These are phyloP conservation scores for Mucor sp. DNA, from an alignment of 371 early-diverging fungal species.

Conservation along the genomic window DNA sequence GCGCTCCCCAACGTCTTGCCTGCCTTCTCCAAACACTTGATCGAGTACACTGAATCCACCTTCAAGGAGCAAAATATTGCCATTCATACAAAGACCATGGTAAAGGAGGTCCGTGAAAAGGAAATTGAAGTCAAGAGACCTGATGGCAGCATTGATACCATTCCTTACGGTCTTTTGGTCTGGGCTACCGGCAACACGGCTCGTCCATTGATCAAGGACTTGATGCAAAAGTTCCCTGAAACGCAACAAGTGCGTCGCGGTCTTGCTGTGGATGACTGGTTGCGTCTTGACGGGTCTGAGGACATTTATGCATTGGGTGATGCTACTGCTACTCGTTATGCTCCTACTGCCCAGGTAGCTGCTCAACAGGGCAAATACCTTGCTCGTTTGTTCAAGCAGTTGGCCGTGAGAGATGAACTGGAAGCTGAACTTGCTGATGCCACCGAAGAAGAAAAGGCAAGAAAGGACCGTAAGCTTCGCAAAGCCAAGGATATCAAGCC, in stretches of 20 bases:
- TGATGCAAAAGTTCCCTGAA: constrained; percentile 72
- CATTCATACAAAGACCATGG: constrained; percentile 86
- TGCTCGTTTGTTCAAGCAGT: constrained; percentile 66
- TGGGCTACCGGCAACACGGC: constrained; percentile 97
- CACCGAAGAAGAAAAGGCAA: constrained; percentile 39
- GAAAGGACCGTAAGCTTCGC: constrained; percentile 41
- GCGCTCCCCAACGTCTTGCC: constrained; percentile 87
- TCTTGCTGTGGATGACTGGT: constrained; percentile 80
- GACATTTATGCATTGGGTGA: constrained; percentile 90
- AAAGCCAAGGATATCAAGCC: constrained; percentile 58
- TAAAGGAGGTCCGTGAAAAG: constrained; percentile 85
- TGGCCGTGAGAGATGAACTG: constrained; percentile 52
- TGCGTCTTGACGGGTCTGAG: constrained; percentile 73
- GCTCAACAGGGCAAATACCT: constrained; percentile 88
- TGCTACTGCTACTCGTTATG: constrained; percentile 81
- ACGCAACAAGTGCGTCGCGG: constrained; percentile 83
- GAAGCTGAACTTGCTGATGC: constrained; percentile 27
- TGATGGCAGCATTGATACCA: constrained; percentile 63
- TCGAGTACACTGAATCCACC: constrained; percentile 87
- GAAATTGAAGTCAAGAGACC: constrained; percentile 69
- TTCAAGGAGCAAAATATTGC: constrained; percentile 87
- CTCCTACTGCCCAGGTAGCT: constrained; percentile 96
- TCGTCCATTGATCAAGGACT: constrained; percentile 72
- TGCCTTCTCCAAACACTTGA: constrained; percentile 86
- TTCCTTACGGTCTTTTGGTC: constrained; percentile 89